These are phyloP conservation scores for Fusarium haematococcum DNA, from an alignment of 2,329 filamentous ascomycete genomes.

Conservation along the genomic window DNA sequence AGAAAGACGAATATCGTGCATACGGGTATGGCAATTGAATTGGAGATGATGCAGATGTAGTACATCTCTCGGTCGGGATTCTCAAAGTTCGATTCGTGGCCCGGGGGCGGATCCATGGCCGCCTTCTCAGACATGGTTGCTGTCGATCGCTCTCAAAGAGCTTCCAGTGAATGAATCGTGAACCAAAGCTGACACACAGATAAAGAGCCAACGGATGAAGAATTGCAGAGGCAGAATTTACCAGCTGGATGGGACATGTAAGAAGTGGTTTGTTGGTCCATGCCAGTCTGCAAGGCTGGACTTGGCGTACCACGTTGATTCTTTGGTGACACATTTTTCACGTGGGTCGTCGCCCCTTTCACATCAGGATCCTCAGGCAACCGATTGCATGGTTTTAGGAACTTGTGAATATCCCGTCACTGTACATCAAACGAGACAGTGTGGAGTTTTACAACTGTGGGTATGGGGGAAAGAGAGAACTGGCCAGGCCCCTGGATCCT, in stretches of 20 bases:
- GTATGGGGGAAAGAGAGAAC: not conserved
- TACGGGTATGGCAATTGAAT: slow-evolving; percentile 12
- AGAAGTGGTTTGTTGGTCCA: not conserved
- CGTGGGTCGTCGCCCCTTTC: not conserved
- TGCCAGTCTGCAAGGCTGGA: not conserved
- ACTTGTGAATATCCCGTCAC: not conserved
- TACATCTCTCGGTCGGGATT: slow-evolving; percentile 21
- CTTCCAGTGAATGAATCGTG: not conserved
- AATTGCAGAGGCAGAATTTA: not conserved
- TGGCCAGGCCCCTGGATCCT: not conserved
- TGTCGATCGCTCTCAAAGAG: not conserved
- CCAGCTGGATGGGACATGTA: not conserved
- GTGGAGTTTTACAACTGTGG: not conserved
- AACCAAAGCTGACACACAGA: not conserved
- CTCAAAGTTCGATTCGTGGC: slow-evolving; percentile 23
- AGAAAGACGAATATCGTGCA: slow-evolving; percentile 24
- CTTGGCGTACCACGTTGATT: not conserved
- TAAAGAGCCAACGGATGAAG: not conserved
- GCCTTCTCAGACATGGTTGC: slow-evolving; percentile 12
- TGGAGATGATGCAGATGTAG: slow-evolving; percentile 24
- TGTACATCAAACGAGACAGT: not conserved
- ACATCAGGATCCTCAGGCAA: not conserved
- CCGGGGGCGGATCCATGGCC: slow-evolving; percentile 27
- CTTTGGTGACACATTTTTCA: not conserved
- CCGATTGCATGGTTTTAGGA: not conserved